Evolutionary conservation across 2,329 filamentous ascomycete genomes (phyloP).

Genomic region (Arthrobotrys megalospora): DNA sequence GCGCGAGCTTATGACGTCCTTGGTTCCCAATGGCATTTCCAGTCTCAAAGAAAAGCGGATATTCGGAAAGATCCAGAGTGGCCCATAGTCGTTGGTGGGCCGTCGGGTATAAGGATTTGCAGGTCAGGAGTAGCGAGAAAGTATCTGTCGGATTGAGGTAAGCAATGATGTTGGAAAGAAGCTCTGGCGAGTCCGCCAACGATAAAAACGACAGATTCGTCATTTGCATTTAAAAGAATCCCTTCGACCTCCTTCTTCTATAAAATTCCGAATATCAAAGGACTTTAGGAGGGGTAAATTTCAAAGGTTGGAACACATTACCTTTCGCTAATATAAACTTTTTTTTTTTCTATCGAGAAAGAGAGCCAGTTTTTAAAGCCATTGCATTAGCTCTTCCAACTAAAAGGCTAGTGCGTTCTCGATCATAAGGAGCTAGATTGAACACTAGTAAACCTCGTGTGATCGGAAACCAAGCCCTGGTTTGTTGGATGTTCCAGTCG

Average conservation of each 20-base stretch:
- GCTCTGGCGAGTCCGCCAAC: slow-evolving; percentile 20
- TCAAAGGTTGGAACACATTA: slow-evolving; percentile 2
- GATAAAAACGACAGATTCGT: slow-evolving; percentile 16
- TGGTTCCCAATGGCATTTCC: slow-evolving; percentile 5
- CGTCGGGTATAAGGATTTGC: slow-evolving; percentile 13
- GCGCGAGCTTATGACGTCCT: slow-evolving; percentile 15
- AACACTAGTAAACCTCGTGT: slow-evolving; percentile 21
- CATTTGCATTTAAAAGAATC: not conserved
- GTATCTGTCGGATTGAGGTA: slow-evolving; percentile 15
- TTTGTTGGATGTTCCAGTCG: slow-evolving; percentile 22
- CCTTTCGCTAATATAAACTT: slow-evolving; percentile 7
- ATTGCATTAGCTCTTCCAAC: not conserved
- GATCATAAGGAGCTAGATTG: slow-evolving; percentile 6
- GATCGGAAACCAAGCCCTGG: slow-evolving; percentile 29
- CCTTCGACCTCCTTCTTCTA: not conserved
- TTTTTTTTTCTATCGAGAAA: slow-evolving; percentile 8
- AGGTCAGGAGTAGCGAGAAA: slow-evolving; percentile 16
- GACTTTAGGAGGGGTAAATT: not conserved
- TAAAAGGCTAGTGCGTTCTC: not conserved
- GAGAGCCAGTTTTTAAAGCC: slow-evolving; percentile 9
- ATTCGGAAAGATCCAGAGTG: slow-evolving; percentile 22
- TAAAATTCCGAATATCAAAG: not conserved
- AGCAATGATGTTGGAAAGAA: slow-evolving; percentile 14
- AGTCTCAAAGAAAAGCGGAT: slow-evolving; percentile 16
- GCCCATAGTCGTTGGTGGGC: slow-evolving; percentile 21